phyloP scores from a whole-genome alignment of 106 monocot genomes.

The Amphibolis antarctica region DNA sequence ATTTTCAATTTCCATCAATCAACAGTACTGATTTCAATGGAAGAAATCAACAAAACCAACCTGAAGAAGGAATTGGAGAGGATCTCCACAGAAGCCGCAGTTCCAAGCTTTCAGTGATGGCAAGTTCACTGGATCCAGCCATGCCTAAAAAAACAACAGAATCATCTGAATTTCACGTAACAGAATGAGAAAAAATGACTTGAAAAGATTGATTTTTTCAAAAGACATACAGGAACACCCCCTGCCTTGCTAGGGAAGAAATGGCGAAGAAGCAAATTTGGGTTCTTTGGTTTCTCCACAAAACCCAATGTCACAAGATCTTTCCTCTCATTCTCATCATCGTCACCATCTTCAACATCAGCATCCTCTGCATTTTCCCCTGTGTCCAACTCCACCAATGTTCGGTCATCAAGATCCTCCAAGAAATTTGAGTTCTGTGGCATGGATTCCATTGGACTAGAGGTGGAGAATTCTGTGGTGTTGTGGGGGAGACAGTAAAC shows the following conservation, averaged over 20 bases:
- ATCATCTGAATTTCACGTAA: neutral
- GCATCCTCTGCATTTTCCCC: neutral
- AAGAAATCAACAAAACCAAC: constrained; percentile 15
- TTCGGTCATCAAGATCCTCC: neutral
- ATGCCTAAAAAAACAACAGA: constrained; percentile 35
- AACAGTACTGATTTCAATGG: too few species aligned
- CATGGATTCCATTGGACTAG: too few species aligned
- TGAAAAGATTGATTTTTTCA: neutral
- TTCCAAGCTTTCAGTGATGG: constrained; percentile 36
- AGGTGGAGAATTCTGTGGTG: too few species aligned
- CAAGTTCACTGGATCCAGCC: constrained; percentile 68
- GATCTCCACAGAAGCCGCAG: constrained; percentile 74
- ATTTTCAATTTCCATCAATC: too few species aligned
- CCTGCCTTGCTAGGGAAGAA: constrained; percentile 87
- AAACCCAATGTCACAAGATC: constrained; percentile 53
- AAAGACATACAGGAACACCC: constrained; percentile 51
- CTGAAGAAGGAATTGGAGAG: constrained; percentile 87
- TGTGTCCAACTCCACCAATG: neutral
- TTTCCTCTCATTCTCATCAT: constrained; percentile 20
- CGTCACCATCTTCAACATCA: constrained; percentile 23
- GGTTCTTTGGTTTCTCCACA: constrained; percentile 53
- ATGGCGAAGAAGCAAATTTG: constrained; percentile 48
- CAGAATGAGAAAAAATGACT: neutral
- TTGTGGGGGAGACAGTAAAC: too few species aligned
- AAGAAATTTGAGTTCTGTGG: neutral